phyloP scores from a whole-genome alignment of 768 basidiomycete genomes.

The Suillus luteus region DNA sequence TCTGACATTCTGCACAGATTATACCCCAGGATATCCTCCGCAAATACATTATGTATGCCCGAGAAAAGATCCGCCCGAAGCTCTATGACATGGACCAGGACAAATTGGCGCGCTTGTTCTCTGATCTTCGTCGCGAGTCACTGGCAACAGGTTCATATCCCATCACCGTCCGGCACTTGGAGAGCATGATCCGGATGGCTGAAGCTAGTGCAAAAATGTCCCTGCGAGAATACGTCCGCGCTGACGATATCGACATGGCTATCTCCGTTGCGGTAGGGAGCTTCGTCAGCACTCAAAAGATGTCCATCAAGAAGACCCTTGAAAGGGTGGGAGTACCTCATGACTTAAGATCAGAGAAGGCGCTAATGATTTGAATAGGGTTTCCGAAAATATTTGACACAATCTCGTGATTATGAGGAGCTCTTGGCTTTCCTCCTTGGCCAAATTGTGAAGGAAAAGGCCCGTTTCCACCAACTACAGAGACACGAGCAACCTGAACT shows the following conservation, averaged over 20 bases:
- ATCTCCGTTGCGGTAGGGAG: constrained; percentile 94
- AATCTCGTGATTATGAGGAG: constrained; percentile 95
- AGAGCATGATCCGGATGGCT: constrained; percentile 99
- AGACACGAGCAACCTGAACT: constrained; percentile 75
- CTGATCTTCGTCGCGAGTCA: constrained; percentile 94
- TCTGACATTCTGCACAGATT: constrained; percentile 51
- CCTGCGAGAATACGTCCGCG: constrained; percentile 90
- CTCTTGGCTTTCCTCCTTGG: constrained; percentile 93
- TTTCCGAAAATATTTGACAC: constrained; percentile 97
- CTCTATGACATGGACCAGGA: constrained; percentile 95
- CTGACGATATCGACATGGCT: constrained; percentile 95
- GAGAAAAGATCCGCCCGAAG: constrained; percentile 91
- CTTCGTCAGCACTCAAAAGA: constrained; percentile 96
- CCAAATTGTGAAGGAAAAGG: constrained; percentile 90
- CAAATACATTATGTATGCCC: constrained; percentile 99
- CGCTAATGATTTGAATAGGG: constrained; percentile 51
- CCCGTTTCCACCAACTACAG: constrained; percentile 78
- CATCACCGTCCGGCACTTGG: constrained; percentile 95
- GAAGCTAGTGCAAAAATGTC: constrained; percentile 99
- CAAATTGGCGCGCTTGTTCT: constrained; percentile 91
- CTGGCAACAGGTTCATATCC: constrained; percentile 98
- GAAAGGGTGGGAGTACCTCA: constrained; percentile 63
- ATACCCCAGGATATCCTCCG: constrained; percentile 95
- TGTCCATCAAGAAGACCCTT: constrained; percentile 97
- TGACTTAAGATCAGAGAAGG: background rate